Evolutionary conservation across 495 filamentous ascomycete species (phyloP), one percentile per base, ranked within the genome.

Genomic region (Xylaria sp.): DNA sequence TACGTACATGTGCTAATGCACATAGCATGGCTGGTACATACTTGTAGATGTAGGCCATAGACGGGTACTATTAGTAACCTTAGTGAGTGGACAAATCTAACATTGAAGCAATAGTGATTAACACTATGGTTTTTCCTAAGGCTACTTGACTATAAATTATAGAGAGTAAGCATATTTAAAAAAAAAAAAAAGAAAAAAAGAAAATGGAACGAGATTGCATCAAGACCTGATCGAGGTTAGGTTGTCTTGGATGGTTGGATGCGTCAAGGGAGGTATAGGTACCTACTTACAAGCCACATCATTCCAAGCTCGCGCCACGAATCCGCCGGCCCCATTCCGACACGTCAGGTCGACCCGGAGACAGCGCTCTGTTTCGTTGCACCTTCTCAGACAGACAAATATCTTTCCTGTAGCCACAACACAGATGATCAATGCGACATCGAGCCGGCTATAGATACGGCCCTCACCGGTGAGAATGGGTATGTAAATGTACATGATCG

Each of bases 271-370:
- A n/a, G n/a, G n/a, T n/a, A n/a, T n/a, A n/a, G n/a, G n/a, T n/a
- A n/a, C n/a, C n/a, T 44, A 63, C 31, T 8, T 26, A 21, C 33
- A 67, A 67, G 35, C 65, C 65, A 53, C 31, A 37, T n/a, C 41
- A 67, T 48, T 52, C 3, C 19, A 31, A 67, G 44, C 65, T 52
- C 48, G 24, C 35, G 65, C 65, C 65, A 67, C 64, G 8, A 57
- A 44, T 33, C 65, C 37, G 11, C 6, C 46, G 15, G 9, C 37
- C 21, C 24, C 41, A 63, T 63, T 48, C 61, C 61, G 61, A 46
- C 40, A 63, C 59, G 59, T 61, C 59, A 61, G 33, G 33, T 37
- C 57, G 15, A 37, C 19, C 31, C 29, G 17, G 31, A 37, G 33
- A 12, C 33, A 37, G 33, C 31, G 12, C 29, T 31, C 19, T 8